A percentile compares a stretch with the other conserved stretches of the same genome.
These are phyloP conservation scores for Crucibulum laeve DNA, from an alignment of 768 basidiomycete genomes.

Conservation along the genomic window DNA sequence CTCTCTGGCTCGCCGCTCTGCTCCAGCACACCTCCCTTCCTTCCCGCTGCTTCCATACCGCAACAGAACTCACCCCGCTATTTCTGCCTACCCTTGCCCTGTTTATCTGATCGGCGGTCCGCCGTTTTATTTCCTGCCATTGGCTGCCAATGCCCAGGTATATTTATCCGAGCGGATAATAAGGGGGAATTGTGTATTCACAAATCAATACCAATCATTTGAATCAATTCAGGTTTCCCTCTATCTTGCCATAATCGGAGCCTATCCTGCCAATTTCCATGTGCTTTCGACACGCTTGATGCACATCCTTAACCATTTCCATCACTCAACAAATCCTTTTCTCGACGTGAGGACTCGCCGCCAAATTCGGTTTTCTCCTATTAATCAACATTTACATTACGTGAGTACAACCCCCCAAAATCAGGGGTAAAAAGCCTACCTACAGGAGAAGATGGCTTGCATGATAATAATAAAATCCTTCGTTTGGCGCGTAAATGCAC, in stretches of 20 bases:
- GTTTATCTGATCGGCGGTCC: constrained; percentile 25
- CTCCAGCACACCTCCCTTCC: not conserved
- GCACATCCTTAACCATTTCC: constrained; percentile 9
- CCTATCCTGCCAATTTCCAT: constrained; percentile 16
- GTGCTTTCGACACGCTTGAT: constrained; percentile 16
- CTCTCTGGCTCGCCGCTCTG: not conserved
- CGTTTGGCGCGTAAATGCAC: constrained; percentile 55
- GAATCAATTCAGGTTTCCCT: constrained; percentile 5
- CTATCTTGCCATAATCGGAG: constrained; percentile 7
- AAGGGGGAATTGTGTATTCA: constrained; percentile 13
- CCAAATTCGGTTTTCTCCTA: constrained; percentile 32
- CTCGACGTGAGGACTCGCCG: constrained; percentile 21
- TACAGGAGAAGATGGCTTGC: constrained; percentile 41
- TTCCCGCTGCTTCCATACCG: constrained; percentile 11
- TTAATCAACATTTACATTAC: constrained; percentile 40
- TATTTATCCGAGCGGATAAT: constrained; percentile 20
- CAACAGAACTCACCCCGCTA: not conserved
- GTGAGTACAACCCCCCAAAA: constrained; percentile 56
- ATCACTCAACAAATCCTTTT: constrained; percentile 9
- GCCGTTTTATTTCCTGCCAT: constrained; percentile 19
- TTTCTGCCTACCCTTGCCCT: not conserved
- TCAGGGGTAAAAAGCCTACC: constrained; percentile 51
- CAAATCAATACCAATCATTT: not conserved
- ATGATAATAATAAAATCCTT: constrained; percentile 56
- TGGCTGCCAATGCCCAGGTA: constrained; percentile 7